These are phyloP conservation scores for Aspergillus flavus DNA, from an alignment of 2,329 filamentous ascomycete genomes.

Conservation along the genomic window DNA sequence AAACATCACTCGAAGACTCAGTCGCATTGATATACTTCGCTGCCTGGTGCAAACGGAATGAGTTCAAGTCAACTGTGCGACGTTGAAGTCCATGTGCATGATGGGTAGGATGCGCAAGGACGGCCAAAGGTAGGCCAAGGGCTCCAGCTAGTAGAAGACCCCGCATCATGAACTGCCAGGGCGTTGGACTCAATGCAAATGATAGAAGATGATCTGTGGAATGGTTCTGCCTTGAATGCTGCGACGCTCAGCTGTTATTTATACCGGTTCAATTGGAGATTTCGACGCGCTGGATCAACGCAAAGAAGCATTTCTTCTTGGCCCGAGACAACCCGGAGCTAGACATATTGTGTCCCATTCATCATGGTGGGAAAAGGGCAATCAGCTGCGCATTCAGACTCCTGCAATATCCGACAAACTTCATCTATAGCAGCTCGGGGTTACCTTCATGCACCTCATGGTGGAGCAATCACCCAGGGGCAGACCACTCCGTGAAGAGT, in stretches of 20 bases:
- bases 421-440: background rate
- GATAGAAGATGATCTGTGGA: background rate
- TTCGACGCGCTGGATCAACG: background rate
- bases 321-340: background rate
- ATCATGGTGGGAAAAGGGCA: background rate
- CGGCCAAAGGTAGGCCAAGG: conserved; percentile 8
- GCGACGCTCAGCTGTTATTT: background rate
- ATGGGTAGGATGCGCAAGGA: conserved; percentile 9
- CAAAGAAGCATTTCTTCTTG: background rate
- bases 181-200: background rate
- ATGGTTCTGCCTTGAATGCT: background rate
- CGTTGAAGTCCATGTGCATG: conserved; percentile 2
- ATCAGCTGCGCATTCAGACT: background rate
- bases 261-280: background rate
- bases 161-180: conserved; percentile 2
- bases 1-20: background rate
- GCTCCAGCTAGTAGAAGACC: conserved; percentile 10
- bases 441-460: background rate
- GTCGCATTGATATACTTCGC: conserved; percentile 9
- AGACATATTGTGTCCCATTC: background rate
- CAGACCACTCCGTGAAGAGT: background rate
- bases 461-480: background rate
- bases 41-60: conserved; percentile 9
- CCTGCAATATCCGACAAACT: background rate
- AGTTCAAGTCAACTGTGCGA: conserved; percentile 10